Evolutionary conservation across 179 eudicot genomes (phyloP).

Genomic region (Actinidia arguta): DNA sequence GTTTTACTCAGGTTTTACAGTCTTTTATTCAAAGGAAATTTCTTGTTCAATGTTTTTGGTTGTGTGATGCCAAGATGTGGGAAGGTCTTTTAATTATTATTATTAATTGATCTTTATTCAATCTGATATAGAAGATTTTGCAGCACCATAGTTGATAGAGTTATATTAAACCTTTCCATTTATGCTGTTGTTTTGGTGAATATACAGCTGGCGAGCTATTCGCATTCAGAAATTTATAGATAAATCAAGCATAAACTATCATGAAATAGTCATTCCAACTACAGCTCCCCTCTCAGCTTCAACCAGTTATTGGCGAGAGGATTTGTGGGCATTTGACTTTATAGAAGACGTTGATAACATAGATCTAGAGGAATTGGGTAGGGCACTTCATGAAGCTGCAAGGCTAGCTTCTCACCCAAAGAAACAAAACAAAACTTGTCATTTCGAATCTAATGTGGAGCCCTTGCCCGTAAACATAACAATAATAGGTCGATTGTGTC

Average conservation of each 20-base stretch:
- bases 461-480: slow-evolving; percentile 30
- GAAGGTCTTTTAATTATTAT: slow-evolving; percentile 29
- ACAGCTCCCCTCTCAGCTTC: slow-evolving; percentile 37
- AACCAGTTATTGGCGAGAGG: slow-evolving; percentile 43
- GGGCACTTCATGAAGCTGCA: slow-evolving; percentile 80
- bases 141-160: background rate
- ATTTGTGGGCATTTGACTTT: slow-evolving; percentile 52
- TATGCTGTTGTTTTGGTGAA: slow-evolving; percentile 11
- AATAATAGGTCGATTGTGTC: slow-evolving; percentile 52
- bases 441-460: slow-evolving; percentile 32
- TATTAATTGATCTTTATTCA: background rate
- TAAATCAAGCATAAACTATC: slow-evolving; percentile 24
- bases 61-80: slow-evolving; percentile 65
- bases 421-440: slow-evolving; percentile 36
- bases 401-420: slow-evolving; percentile 47
- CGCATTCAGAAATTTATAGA: slow-evolving; percentile 75
- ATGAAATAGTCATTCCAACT: slow-evolving; percentile 29
- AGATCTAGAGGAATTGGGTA: slow-evolving; percentile 72
- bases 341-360: slow-evolving; percentile 42
- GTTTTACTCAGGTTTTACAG: slow-evolving; percentile 74
- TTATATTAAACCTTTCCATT: background rate
- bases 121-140: background rate
- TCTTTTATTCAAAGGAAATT: slow-evolving; percentile 7
- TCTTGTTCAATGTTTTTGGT: slow-evolving; percentile 58
- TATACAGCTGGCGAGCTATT: slow-evolving; percentile 78